Base-by-base conservation (phyloP, 306 rosid species). In the Dalbergia oliveri region DNA sequence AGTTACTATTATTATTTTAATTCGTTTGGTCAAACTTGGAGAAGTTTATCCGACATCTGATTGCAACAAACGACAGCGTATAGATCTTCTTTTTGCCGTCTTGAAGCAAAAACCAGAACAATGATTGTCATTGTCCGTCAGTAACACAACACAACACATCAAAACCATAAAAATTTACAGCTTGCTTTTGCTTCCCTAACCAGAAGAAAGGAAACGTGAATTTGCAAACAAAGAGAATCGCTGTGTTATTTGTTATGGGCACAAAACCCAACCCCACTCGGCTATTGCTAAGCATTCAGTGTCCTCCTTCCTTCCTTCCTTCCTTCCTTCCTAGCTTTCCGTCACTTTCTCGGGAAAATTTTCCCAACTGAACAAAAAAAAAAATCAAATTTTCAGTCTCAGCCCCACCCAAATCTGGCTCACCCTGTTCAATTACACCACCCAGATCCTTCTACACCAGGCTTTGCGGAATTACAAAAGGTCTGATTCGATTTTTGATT, bases 361-460 rank as follows among this genome's bases (percentile, higher is more conserved):
- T 66, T 50, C 64, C 59, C 59, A 11, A 14, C 62, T 61, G 74
- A 43, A 43, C 0, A 5, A 43, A 45, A 63, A 61, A 58, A 18
- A 11, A 57, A 37, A 45, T 72, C 83, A 64, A 75, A 76, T 66
- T 49, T 43, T 45, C 39, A 35, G 33, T 47, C 49, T 16, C 43
- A 67, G 31, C 31, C 31, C 16, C 56, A 61, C 72, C 8, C 61
- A 64, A 79, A 79, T 87, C 84, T 83, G 75, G 43, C 15, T 66
- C 53, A 43, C 43, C 62, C 18, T 41, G 44, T 71, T 61, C 35
- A 67, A 73, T 84, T 43, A 33, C 63, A 21, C 60, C 76, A 16
- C 67, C 76, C 85, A 73, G 89, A 87, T 91, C 88, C 49, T 69
- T 31, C 39, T 39, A 11, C 63, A 10, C 26, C 72, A 11, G n/a